phyloP scores from a whole-genome alignment of 1,284 basidiomycete genomes.

The Trichosporon faecale region DNA sequence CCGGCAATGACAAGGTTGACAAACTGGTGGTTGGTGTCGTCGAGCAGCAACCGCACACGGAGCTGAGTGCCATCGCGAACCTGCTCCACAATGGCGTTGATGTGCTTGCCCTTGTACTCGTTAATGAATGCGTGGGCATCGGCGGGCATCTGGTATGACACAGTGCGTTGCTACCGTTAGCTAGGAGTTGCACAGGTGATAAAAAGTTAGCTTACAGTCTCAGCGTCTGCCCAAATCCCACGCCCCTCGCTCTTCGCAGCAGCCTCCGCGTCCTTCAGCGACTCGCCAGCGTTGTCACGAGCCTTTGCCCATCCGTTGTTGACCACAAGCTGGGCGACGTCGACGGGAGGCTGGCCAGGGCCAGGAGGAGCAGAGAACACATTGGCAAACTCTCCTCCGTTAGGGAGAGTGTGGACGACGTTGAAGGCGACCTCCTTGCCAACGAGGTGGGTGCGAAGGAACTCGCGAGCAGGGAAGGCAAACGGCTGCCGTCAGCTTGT shows the following conservation, averaged over 20 bases:
- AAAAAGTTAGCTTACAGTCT: constrained; percentile 55
- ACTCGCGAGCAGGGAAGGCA: constrained; percentile 91
- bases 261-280: constrained; percentile 59
- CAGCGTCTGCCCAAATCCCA: constrained; percentile 77
- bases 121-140: constrained; percentile 85
- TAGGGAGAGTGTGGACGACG: constrained; percentile 45
- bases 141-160: constrained; percentile 82
- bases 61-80: constrained; percentile 91
- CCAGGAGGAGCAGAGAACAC: constrained; percentile 48
- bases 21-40: constrained; percentile 70
- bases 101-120: constrained; percentile 82
- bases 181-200: too few relatives aligned
- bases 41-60: constrained; percentile 80
- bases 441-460: constrained; percentile 74
- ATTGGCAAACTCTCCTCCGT: constrained; percentile 49
- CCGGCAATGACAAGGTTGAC: constrained; percentile 67
- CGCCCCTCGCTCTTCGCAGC: constrained; percentile 73
- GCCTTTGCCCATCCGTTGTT: constrained; percentile 86
- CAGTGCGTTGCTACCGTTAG: constrained; percentile 61
- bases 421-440: constrained; percentile 68
- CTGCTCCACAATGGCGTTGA: constrained; percentile 90
- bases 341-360: constrained; percentile 55
- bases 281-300: constrained; percentile 74
- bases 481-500: constrained; percentile 60
- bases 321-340: constrained; percentile 75